Base-by-base conservation (phyloP, 1,139 yeast species). In the Geotrichum candidum region DNA sequence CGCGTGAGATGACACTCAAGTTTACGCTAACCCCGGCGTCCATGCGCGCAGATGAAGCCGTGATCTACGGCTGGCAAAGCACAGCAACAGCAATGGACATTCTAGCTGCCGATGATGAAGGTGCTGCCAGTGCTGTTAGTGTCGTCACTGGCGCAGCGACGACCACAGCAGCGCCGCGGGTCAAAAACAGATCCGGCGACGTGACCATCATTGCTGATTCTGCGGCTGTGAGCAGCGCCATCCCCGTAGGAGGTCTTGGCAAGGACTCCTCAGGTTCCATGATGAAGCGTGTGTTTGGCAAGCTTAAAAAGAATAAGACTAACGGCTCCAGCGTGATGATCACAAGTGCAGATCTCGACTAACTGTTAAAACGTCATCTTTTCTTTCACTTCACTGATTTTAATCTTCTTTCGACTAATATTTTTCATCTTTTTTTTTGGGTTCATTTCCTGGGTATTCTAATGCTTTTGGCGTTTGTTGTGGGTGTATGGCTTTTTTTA, bases 51-150 rank as follows among this genome's bases (percentile, higher is more conserved):
- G 71, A 69, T 53, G 74, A 72, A 57, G 70, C 68, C 48, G 62
- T 67, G 25, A 63, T 72, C 23, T 72, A 72, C 54, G 74, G 74
- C 53, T 72, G 74, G 74, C 72, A 70, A 57, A 61, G 22, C n/a
- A n/a, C 48, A 2, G 23, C 5, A 13, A 41, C n/a, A 4, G 18
- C n/a, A 5, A 15, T 41, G 10, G 48, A 65, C 29, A 70, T 67
- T 45, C 70, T 67, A 46, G 64, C 64, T 51, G 68, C 67, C 59
- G 54, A 65, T 10, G 66, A 65, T 22, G 65, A 64, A 54, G 60
- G 56, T 62, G 25, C 50, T 59, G 6, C 59, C 56, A 27, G 59
- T 48, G 18, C 50, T 48, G 5, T 62, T 59, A 11, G 63, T 41
- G 59, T 25, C 61, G 58, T 38, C 63, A 59, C 13, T 64, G 61